phyloP scores from a whole-genome alignment of 2,329 filamentous ascomycete species.

The Penicillium paneum region DNA sequence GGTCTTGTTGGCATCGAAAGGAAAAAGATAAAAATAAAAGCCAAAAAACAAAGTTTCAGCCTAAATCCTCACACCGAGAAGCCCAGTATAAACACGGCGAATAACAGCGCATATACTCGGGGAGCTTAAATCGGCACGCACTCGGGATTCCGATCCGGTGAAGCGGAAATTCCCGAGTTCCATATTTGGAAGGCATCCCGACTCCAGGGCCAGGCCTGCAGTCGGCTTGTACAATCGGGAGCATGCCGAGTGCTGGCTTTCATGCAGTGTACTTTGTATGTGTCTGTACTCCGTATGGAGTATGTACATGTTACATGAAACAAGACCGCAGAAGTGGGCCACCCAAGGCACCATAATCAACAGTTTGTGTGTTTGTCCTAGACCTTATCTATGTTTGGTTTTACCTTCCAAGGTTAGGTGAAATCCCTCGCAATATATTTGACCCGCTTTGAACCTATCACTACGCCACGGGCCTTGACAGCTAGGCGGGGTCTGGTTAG shows the following conservation, averaged over 20 bases:
- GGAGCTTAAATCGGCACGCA: conserved; percentile 14
- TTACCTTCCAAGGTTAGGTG: not conserved
- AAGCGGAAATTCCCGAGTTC: conserved; percentile 20
- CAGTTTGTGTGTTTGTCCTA: not conserved
- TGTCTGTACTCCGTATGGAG: too few species aligned
- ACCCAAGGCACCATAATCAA: not conserved
- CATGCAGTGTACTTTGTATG: not conserved
- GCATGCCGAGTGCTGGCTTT: conserved; percentile 13
- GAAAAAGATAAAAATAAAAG: not conserved
- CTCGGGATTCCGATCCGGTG: conserved; percentile 24
- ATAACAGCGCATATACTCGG: conserved; percentile 9
- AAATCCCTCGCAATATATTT: not conserved
- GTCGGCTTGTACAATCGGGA: conserved; percentile 7
- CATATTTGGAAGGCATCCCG: conserved; percentile 17
- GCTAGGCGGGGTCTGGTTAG: not conserved
- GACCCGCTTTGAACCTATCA: conserved; percentile 1
- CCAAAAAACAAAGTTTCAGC: not conserved
- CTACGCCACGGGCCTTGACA: not conserved
- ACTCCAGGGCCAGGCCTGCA: conserved; percentile 4
- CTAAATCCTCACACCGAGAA: conserved; percentile 1
- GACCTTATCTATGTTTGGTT: conserved; percentile 5
- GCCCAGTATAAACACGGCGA: not conserved
- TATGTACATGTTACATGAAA: not conserved
- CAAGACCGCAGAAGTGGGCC: not conserved
- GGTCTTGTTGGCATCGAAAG: not conserved